Evolutionary conservation across 192 early-diverging fungal species (phyloP).

Genomic region (Coemansia sp.): DNA sequence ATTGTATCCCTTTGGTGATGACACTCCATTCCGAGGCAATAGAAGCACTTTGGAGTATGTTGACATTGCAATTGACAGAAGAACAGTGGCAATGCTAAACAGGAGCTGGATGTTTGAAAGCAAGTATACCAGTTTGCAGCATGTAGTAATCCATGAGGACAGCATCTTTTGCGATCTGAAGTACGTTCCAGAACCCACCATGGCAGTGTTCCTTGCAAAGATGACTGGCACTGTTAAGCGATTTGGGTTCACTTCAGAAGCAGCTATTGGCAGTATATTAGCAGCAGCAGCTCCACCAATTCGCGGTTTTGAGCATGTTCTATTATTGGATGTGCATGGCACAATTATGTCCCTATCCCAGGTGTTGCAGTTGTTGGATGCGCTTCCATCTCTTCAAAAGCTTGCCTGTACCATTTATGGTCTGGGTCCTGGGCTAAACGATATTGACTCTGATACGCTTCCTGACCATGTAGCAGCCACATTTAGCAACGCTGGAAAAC

Average conservation of each 20-base stretch:
- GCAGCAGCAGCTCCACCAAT: not conserved
- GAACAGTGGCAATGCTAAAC: not conserved
- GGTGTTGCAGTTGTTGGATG: not conserved
- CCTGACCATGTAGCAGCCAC: not conserved
- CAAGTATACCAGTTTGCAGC: not conserved
- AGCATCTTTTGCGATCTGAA: not conserved
- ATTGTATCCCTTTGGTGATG: not conserved
- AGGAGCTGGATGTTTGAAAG: not conserved
- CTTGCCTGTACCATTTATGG: not conserved
- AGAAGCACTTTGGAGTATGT: not conserved
- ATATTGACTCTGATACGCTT: not conserved
- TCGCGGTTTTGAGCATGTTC: not conserved
- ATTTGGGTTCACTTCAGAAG: no score
- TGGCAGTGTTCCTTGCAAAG: not conserved
- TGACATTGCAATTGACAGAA: not conserved
- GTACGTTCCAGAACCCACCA: not conserved
- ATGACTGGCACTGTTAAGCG: not conserved
- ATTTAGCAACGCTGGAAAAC: not conserved
- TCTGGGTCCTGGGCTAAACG: not conserved
- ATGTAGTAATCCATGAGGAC: not conserved
- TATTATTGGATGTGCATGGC: not conserved
- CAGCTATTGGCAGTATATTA: no score
- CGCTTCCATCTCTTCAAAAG: not conserved
- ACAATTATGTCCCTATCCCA: not conserved
- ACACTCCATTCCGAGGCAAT: not conserved